Base-by-base conservation (phyloP, 305 asterid species). In the Fraxinus albicans region DNA sequence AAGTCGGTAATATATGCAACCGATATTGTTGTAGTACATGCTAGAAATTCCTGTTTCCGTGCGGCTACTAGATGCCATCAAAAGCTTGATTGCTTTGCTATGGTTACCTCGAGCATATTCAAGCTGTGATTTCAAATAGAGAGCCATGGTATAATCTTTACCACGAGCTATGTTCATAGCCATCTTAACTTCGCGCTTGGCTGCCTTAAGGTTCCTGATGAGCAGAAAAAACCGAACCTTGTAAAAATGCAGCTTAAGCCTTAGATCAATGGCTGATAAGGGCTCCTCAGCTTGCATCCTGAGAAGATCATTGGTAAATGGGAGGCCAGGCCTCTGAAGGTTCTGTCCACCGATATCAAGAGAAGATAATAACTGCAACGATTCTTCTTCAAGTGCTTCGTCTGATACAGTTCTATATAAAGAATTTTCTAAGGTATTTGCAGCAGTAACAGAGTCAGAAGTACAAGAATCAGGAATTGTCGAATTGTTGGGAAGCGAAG, bases 181-280 rank as follows among this genome's bases (percentile, higher is more conserved):
- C 89, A 88, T 83, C 88, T 90, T 90, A 72, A 85, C 91, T 83
- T 88, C 91, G 73, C 91, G 91, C 81, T 88, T 90, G 69, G 93
- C 90, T 69, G 93, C 89, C 85, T 90, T 90, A 19, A 87, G 87
- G 76, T 90, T 90, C 83, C 88, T 84, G 12, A 89, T 88, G 21
- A 87, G 87, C 35, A 90, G 87, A 80, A 88, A 83, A 86, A 88
- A 86, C 23, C 86, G 86, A 77, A 90, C 91, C 83, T 90, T 90
- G 89, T 78, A 87, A 72, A 90, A 89, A 79, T 88, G 91, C 87
- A 87, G 84, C 83, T 86, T 88, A 36, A 87, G 87, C 87, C 91
- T 84, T 81, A 90, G 83, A 79, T 88, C 93, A 78, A 75, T 79
- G 33, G 87, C 40, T 38, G 90, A 88, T 60, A 85, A 69, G 44